Percentiles rank a stretch among this genome's conserved stretches.
Conservation (phyloP, 73 alveolate genomes). For the Paramecium biaurelia region DNA sequence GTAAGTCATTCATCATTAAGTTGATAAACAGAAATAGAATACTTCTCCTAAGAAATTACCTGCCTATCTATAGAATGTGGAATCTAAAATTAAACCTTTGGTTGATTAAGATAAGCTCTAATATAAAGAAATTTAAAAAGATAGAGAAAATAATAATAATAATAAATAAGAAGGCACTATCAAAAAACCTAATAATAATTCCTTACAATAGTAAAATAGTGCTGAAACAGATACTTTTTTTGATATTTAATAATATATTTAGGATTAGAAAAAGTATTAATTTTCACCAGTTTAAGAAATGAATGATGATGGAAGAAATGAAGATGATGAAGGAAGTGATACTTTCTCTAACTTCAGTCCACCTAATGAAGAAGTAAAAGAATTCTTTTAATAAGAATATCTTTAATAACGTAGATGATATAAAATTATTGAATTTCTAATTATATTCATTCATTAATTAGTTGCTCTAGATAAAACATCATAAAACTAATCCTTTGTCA, state of each 20-base stretch:
- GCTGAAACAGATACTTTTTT: constrained; percentile 21
- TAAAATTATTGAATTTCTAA: not conserved
- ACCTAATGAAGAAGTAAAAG: constrained; percentile 4
- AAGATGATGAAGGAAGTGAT: constrained; percentile 8
- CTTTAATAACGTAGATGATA: not conserved
- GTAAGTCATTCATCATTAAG: not conserved
- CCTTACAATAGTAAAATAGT: not conserved
- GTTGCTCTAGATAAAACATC: constrained; percentile 61
- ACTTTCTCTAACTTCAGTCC: constrained; percentile 15
- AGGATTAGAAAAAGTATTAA: not conserved
- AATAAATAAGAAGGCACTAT: not conserved
- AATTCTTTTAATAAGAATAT: not conserved
- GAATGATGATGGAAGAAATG: constrained; percentile 6
- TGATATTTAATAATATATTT: not conserved
- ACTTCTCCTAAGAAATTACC: not conserved
- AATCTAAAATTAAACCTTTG: constrained; percentile 18
- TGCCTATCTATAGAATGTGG: not conserved
- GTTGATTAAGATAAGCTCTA: not conserved
- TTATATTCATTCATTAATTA: not conserved
- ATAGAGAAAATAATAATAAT: not conserved
- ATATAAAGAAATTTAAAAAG: not conserved
- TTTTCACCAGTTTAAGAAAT: constrained; percentile 27
- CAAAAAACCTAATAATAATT: not conserved
- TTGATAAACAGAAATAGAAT: not conserved
- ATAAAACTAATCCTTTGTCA: constrained; percentile 52